These are phyloP conservation scores for Kluyveromyces wickerhamii DNA, from an alignment of 805 yeast species.

Conservation along the genomic window DNA sequence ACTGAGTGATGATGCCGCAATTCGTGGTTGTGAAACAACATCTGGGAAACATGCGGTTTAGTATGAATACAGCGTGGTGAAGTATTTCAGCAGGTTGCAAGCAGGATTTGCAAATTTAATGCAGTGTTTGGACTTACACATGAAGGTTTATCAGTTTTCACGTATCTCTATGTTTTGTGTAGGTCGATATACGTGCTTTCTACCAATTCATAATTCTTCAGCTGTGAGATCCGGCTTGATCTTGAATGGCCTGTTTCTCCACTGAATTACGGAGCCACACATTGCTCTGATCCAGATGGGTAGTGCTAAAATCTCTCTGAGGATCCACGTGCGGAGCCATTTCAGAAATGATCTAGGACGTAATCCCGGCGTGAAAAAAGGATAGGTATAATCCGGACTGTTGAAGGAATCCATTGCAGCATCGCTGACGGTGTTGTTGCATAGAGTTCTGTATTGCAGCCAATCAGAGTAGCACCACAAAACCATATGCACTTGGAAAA, in stretches of 20 bases:
- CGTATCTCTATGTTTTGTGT: too few relatives aligned
- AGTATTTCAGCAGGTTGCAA: too few relatives aligned
- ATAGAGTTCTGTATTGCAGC: conserved; percentile 43
- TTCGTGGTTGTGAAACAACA: too few relatives aligned
- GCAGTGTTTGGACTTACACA: too few relatives aligned
- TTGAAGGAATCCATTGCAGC: neutral
- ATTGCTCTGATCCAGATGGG: conserved; percentile 82
- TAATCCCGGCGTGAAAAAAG: conserved; percentile 6
- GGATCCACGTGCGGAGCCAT: conserved; percentile 46
- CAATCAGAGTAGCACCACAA: conserved; percentile 64
- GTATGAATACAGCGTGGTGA: too few relatives aligned
- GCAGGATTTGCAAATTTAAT: too few relatives aligned
- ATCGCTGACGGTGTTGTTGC: conserved; percentile 14
- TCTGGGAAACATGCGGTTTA: too few relatives aligned
- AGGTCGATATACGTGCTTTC: too few relatives aligned
- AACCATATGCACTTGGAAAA: conserved; percentile 45
- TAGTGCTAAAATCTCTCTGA: conserved; percentile 66
- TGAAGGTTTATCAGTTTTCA: too few relatives aligned
- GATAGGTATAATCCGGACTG: neutral
- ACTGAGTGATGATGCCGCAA: too few relatives aligned
- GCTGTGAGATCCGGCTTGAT: conserved; percentile 73
- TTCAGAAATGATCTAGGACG: conserved; percentile 14
- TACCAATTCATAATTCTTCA: conserved; percentile 36
- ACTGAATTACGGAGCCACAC: conserved; percentile 66
- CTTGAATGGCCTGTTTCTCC: conserved; percentile 71